Percentiles rank a stretch among this genome's conserved stretches.
Evolutionary conservation across 83 land plant genomes (phyloP).

Genomic region (Isoetes engelmannii): DNA sequence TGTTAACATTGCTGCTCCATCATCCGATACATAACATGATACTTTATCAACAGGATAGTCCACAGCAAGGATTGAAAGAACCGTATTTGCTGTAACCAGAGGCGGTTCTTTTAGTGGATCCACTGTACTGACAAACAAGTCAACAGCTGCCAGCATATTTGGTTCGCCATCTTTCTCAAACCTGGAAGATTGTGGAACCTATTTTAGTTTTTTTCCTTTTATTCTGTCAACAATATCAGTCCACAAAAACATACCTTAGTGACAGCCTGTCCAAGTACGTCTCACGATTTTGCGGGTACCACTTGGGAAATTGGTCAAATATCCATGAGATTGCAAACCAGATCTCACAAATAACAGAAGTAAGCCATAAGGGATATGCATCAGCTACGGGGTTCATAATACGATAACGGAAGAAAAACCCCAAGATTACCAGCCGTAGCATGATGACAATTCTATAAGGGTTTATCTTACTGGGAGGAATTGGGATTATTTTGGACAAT

Average conservation of each 20-base stretch:
- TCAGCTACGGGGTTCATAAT: conserved; percentile 50
- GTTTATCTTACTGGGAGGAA: conserved; percentile 54
- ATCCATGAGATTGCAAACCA: conserved; percentile 53
- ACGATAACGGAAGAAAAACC: conserved; percentile 64
- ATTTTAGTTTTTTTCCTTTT: too few species aligned
- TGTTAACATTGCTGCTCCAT: conserved; percentile 72
- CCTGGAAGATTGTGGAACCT: neutral
- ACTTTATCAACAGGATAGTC: conserved; percentile 62
- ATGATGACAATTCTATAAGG: conserved; percentile 62
- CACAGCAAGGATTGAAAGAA: conserved; percentile 50
- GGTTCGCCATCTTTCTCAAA: conserved; percentile 51
- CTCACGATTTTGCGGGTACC: conserved; percentile 67
- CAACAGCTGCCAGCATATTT: conserved; percentile 38
- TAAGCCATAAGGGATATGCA: conserved; percentile 61
- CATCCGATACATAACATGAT: conserved; percentile 75
- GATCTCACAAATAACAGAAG: conserved; percentile 23
- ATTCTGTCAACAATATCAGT: too few species aligned
- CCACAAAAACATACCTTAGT: conserved; percentile 40
- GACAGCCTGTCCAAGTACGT: conserved; percentile 68
- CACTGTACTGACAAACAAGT: conserved; percentile 46
- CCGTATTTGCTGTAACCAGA: conserved; percentile 59
- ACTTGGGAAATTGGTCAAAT: conserved; percentile 71
- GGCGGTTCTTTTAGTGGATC: conserved; percentile 66
- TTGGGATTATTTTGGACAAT: conserved; percentile 49
- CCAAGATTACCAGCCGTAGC: conserved; percentile 62